Conservation (phyloP, 176 grass and related monocot species). For the Panicum miliaceum region DNA sequence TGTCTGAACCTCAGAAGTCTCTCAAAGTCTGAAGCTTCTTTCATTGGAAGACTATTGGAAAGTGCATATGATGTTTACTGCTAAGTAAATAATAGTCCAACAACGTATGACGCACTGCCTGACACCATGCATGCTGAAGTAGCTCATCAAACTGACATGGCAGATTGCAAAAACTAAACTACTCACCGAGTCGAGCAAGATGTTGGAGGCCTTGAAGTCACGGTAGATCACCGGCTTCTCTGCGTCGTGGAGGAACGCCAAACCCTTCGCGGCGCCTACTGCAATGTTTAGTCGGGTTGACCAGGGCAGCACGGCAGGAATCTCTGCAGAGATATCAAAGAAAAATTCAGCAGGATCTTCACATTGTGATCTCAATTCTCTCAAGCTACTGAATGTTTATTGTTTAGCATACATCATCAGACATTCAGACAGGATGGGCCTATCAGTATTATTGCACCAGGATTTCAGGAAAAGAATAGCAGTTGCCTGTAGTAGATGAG, state of each 20-base stretch:
- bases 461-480: constrained; percentile 23
- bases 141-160: background rate
- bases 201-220: constrained; percentile 91
- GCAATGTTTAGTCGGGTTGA: constrained; percentile 72
- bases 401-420: background rate
- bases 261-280: constrained; percentile 76
- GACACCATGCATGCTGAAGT: background rate
- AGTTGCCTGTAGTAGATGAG: background rate
- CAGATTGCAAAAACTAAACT: background rate
- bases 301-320: constrained; percentile 61
- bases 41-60: background rate
- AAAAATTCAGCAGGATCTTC: background rate
- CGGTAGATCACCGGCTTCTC: constrained; percentile 95
- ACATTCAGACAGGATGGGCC: constrained; percentile 7
- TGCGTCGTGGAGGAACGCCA: constrained; percentile 80
- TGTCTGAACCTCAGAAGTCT: background rate
- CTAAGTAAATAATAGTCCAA: background rate
- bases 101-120: background rate
- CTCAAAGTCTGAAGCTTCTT: background rate
- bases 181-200: constrained; percentile 78
- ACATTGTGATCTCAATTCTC: background rate
- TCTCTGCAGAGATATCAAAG: constrained; percentile 44
- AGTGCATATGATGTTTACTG: background rate
- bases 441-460: background rate
- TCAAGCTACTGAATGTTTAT: background rate